Conservation (phyloP, 345 rosid species). For the Fremontodendron californicum region DNA sequence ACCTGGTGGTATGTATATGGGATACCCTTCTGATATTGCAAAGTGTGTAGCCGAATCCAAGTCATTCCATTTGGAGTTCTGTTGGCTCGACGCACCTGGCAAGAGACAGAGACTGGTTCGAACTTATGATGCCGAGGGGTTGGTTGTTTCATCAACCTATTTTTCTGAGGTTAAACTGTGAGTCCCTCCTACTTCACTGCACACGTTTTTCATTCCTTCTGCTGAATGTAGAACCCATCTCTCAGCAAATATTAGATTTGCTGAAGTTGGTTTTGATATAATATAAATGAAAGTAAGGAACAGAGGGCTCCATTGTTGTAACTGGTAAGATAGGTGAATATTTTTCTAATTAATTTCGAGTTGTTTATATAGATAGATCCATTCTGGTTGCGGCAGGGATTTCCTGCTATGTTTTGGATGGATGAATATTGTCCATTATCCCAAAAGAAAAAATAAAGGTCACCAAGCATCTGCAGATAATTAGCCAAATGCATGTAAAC, state of each 20-base stretch:
- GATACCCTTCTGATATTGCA: conserved; percentile 65
- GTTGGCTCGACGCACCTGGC: conserved; percentile 70
- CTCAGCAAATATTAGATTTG: no score
- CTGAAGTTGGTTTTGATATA: background rate
- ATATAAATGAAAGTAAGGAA: background rate
- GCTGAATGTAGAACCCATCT: background rate
- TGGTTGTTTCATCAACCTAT: conserved; percentile 82
- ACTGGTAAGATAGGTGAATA: background rate
- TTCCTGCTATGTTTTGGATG: no score
- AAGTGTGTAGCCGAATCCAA: conserved; percentile 61
- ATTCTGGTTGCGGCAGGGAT: no score
- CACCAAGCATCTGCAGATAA: no score
- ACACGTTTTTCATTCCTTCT: background rate
- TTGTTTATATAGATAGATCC: no score
- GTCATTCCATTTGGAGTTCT: conserved; percentile 82
- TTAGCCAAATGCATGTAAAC: no score
- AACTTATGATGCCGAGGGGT: conserved; percentile 76
- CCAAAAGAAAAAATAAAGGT: no score
- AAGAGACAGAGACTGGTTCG: conserved; percentile 78
- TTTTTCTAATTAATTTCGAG: background rate
- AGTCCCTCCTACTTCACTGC: conserved; percentile 13
- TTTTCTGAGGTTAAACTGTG: conserved; percentile 57
- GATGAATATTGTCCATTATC: no score
- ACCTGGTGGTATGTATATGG: conserved; percentile 93
- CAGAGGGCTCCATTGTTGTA: background rate